phyloP scores from a whole-genome alignment of 2,329 filamentous ascomycete species.

The Talaromyces marneffei region DNA sequence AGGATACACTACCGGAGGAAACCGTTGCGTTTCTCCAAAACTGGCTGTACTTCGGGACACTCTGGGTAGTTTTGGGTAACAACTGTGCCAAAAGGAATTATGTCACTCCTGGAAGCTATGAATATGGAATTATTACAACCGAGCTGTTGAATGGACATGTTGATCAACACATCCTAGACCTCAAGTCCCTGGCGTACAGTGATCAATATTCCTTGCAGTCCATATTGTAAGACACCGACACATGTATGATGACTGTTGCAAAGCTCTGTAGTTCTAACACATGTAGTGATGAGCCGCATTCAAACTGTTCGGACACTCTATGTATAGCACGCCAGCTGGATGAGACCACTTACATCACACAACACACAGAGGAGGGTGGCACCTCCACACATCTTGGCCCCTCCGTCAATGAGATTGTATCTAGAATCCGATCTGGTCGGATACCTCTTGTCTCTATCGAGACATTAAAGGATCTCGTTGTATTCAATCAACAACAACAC shows the following conservation, averaged over 20 bases:
- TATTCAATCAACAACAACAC: too few species aligned
- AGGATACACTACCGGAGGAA: background rate
- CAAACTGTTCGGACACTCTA: slow-evolving; percentile 5
- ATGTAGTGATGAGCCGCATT: background rate
- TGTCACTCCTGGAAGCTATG: background rate
- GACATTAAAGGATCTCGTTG: too few species aligned
- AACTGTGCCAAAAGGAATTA: slow-evolving; percentile 1
- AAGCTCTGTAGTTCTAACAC: slow-evolving; percentile 5
- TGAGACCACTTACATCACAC: slow-evolving; percentile 3
- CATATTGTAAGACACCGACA: background rate
- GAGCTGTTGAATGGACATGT: slow-evolving; percentile 8
- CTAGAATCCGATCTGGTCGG: background rate
- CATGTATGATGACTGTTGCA: slow-evolving; percentile 2
- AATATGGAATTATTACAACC: background rate
- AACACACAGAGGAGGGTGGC: background rate
- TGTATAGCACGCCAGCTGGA: slow-evolving; percentile 4
- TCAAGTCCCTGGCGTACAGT: background rate
- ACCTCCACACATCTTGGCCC: background rate
- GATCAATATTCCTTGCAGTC: background rate
- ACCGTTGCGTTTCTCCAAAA: slow-evolving; percentile 3
- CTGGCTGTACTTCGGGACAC: slow-evolving; percentile 5
- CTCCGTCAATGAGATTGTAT: slow-evolving; percentile 1
- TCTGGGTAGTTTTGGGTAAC: background rate
- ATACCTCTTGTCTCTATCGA: slow-evolving; percentile 6
- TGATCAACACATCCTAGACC: background rate